Evolutionary conservation across 306 rosid species (phyloP), one percentile per base, ranked within the genome.

Genomic region (Vachellia collinsii): DNA sequence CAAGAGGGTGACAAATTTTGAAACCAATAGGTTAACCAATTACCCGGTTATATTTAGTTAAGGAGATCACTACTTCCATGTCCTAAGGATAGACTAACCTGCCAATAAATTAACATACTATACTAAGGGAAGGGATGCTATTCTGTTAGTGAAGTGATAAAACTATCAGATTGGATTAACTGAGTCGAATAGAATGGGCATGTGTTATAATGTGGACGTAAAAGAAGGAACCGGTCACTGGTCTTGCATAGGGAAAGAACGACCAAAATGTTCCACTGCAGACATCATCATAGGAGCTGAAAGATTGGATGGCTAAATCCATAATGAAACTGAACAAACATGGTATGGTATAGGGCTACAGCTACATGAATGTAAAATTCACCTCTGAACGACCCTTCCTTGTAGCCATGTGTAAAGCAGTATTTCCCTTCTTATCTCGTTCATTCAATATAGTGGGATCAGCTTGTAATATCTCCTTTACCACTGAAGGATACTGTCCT

Each of bases 331-430:
- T 56, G 50, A 79, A 71, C 54, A 81, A 81, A 42, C 36, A 51
- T 65, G 64, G 22, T 11, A 77, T 37, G 34, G 34, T 17, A 73
- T 25, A 34, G 34, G 8, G 37, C 54, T 50, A 61, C 11, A 67
- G 64, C 46, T 43, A 75, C 16, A 61, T 53, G 67, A 44, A 54
- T 8, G 46, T 38, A 38, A 71, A 67, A 83, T 36, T 51, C 78
- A 94, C 99, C 97, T 91, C 85, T 8, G 99, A 68, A 66, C 99
- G 99, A 69, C 83, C 82, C 87, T 94, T 94, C 79, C 97, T 85
- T 44, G 99, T 94, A 37, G 99, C 97, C 79, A 94, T 84, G 83
- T 94, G 99, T 85, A 94, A 76, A 72, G 99, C 97, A 3, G 97
- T 94, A 75, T 90, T 94, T 25, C 92, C 97, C 90, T 89, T 94